Evolutionary conservation across 2,329 filamentous ascomycete species (phyloP).

Genomic region (Alternaria sp.): DNA sequence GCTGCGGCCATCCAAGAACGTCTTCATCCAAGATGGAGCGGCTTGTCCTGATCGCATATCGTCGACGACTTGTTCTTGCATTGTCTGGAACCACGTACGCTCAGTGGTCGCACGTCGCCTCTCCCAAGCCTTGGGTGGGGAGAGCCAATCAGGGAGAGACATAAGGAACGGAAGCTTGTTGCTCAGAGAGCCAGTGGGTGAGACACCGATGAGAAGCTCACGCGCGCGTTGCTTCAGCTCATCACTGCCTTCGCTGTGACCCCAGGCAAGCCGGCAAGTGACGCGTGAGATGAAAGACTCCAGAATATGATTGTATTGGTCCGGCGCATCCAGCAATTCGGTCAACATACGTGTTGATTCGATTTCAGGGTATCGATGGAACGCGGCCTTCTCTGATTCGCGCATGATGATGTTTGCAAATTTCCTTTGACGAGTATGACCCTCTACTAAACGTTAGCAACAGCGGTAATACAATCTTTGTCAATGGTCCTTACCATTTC

Average conservation of each 20-base stretch:
- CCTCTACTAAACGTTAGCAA: constrained; percentile 41
- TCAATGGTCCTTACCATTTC: constrained; percentile 48
- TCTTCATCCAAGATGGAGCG: constrained; percentile 55
- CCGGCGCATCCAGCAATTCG: constrained; percentile 55
- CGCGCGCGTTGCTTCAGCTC: constrained; percentile 59
- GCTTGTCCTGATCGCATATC: constrained; percentile 48
- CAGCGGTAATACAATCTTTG: neutral
- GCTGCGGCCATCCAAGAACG: constrained; percentile 52
- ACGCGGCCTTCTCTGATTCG: constrained; percentile 52
- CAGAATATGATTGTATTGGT: constrained; percentile 54
- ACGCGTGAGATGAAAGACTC: constrained; percentile 58
- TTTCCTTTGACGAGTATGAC: constrained; percentile 55
- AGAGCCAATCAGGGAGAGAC: constrained; percentile 55
- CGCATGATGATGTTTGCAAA: constrained; percentile 59
- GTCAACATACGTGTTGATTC: constrained; percentile 57
- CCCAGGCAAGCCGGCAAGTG: constrained; percentile 59
- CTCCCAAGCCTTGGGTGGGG: constrained; percentile 57
- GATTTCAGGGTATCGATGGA: constrained; percentile 56
- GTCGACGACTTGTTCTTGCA: constrained; percentile 53
- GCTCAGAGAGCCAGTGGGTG: constrained; percentile 55
- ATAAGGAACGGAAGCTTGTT: constrained; percentile 59
- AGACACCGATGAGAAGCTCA: constrained; percentile 57
- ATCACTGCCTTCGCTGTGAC: constrained; percentile 55
- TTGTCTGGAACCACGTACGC: constrained; percentile 54
- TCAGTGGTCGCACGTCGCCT: constrained; percentile 54